A percentile compares a stretch with the other conserved stretches of the same genome.
Evolutionary conservation across 352 stramenopile species (phyloP).

Genomic region (Phytopythium aichiense): DNA sequence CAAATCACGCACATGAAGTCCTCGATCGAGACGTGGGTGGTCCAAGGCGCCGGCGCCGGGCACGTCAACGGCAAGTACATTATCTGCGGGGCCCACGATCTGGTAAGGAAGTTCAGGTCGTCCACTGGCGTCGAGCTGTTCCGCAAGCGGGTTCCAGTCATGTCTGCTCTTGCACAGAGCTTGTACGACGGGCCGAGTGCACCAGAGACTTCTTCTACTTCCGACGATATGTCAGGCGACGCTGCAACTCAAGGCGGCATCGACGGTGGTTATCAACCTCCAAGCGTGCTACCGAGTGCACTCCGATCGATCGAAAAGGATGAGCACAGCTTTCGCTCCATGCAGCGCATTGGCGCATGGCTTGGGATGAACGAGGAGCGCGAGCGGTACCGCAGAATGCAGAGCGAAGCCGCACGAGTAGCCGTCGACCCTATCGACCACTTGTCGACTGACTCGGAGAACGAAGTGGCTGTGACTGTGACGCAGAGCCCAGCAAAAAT

Average conservation of each 20-base stretch:
- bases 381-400: slow-evolving; percentile 33
- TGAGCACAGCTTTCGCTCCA: slow-evolving; percentile 47
- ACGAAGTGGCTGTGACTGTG: no score
- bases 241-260: not conserved
- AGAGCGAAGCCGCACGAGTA: slow-evolving; percentile 9
- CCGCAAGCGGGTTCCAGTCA: slow-evolving; percentile 47
- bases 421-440: not conserved
- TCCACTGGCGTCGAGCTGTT: slow-evolving; percentile 65
- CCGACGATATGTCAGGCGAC: slow-evolving; percentile 6
- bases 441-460: not conserved
- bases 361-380: slow-evolving; percentile 47
- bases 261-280: not conserved
- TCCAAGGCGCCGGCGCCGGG: slow-evolving; percentile 39
- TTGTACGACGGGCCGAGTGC: slow-evolving; percentile 20
- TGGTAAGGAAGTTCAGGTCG: slow-evolving; percentile 55
- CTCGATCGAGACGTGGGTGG: slow-evolving; percentile 57
- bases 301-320: slow-evolving; percentile 37
- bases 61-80: slow-evolving; percentile 71
- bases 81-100: slow-evolving; percentile 46
- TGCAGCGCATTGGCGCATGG: slow-evolving; percentile 62
- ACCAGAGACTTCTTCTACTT: slow-evolving; percentile 2
- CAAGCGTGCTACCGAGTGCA: slow-evolving; percentile 22
- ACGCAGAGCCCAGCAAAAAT: not conserved
- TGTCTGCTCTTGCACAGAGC: slow-evolving; percentile 37
- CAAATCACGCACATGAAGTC: slow-evolving; percentile 28